Base-by-base conservation (phyloP, 2,329 filamentous ascomycete genomes). In the Escovopsis sp. region DNA sequence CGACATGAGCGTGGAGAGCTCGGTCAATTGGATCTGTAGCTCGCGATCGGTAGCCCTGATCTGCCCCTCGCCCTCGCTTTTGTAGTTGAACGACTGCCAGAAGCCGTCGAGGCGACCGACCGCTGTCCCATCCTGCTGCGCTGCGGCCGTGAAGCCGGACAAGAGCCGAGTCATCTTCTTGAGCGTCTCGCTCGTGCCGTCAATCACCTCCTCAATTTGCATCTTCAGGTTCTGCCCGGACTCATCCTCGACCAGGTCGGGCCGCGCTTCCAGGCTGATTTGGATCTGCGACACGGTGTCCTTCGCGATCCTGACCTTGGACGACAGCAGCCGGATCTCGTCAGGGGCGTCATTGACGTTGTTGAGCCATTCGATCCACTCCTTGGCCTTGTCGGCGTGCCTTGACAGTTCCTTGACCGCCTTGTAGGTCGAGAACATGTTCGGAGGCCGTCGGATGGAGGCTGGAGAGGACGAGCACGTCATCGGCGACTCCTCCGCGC, bases 291-390 rank as follows among this genome's bases (percentile, higher is more conserved):
- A 42, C 23, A 55, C 52, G 1, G 52, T 55, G 27, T 55, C 49
- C 4, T 44, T 48, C 3, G 52, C 50, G 1, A 48, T 51, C 2
- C 46, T 49, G 1, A 44, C 48, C 21, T 48, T 51, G 3, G 42
- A 42, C 0, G 51, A 48, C 0, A 55, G 39, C 0, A 44, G 45
- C 2, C 47, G 40, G 3, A 55, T 54, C 19, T 55, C 53, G 3
- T 49, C 48, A 0, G 53, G 52, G 0, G 52, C 52, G 13, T 48
- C 53, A 25, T 48, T 46, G 0, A 55, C 37, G 16, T 52, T 45
- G 36, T 46, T 50, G 28, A 55, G 41, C 53, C 53, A 55, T 9
- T 52, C 51, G 2, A 47, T 44, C 53, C 53, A 55, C 21, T 55
- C 51, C 37, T 54, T 54, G 16, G 51, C 52, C 3, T 45, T 49